Conservation (phyloP, 2,329 filamentous ascomycete species). For the Salinomyces thailandicus region DNA sequence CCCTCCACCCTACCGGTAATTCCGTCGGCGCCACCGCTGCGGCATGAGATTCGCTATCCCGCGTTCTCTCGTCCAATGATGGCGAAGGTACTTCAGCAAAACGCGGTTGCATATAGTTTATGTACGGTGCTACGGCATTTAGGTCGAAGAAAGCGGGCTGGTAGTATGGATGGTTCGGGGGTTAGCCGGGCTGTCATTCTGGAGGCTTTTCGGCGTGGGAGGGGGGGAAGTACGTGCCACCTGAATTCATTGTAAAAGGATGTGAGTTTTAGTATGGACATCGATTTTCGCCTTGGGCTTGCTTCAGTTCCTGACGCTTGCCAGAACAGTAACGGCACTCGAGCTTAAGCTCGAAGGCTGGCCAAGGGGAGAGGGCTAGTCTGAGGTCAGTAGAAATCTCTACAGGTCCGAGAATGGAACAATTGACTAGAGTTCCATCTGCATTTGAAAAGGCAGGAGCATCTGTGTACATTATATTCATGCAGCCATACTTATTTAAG, state of each 20-base stretch:
- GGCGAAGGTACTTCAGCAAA: constrained; percentile 1
- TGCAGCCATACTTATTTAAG: constrained; percentile 25
- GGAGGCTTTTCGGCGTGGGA: neutral
- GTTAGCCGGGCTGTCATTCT: neutral
- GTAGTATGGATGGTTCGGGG: neutral
- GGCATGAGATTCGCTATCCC: neutral
- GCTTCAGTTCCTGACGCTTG: too few relatives aligned
- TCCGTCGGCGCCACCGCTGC: constrained; percentile 5
- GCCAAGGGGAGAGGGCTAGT: constrained; percentile 20
- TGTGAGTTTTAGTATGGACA: too few relatives aligned
- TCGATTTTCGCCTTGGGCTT: too few relatives aligned
- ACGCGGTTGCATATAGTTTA: constrained; percentile 3
- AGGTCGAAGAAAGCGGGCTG: constrained; percentile 4
- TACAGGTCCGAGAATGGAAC: neutral
- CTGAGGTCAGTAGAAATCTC: neutral
- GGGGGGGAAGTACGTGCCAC: neutral
- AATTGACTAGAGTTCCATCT: constrained; percentile 19
- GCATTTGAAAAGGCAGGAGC: constrained; percentile 22
- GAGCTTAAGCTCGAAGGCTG: constrained; percentile 19
- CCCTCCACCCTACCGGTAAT: constrained; percentile 3
- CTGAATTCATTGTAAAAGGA: too few relatives aligned
- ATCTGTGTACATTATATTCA: constrained; percentile 22
- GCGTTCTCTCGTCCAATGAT: constrained; percentile 1
- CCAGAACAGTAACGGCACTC: too few relatives aligned
- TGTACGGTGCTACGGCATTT: constrained; percentile 2